phyloP scores from a whole-genome alignment of 2,329 filamentous ascomycete species.

The Fusarium continuum region DNA sequence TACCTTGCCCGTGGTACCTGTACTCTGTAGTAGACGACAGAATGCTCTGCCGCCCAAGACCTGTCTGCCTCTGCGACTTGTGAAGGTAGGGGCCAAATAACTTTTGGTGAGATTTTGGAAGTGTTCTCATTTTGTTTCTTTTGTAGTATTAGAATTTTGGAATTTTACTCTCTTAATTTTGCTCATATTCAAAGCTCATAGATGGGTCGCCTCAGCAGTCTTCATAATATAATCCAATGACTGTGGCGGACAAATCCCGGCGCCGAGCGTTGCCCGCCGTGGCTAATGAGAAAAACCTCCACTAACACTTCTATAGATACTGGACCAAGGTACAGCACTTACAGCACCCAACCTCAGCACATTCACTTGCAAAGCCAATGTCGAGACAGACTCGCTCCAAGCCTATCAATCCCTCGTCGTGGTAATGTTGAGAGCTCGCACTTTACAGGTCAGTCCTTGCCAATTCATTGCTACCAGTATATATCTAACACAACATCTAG shows the following conservation, averaged over 20 bases:
- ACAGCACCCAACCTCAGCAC: constrained; percentile 8
- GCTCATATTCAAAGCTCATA: neutral
- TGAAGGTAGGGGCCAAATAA: neutral
- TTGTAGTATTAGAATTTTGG: neutral
- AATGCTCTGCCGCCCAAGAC: neutral
- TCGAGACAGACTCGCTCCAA: constrained; percentile 27
- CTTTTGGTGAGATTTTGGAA: neutral
- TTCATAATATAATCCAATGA: neutral
- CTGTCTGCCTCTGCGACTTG: neutral
- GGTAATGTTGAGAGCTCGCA: constrained; percentile 56
- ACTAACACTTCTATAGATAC: constrained; percentile 23
- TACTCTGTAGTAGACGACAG: too few relatives aligned
- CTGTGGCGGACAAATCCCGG: constrained; percentile 41
- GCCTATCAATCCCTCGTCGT: constrained; percentile 33
- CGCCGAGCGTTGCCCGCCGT: constrained; percentile 21
- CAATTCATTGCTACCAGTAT: neutral
- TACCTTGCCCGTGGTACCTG: too few relatives aligned
- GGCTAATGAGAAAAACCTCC: constrained; percentile 35
- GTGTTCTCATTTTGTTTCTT: neutral
- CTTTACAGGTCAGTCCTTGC: constrained; percentile 50
- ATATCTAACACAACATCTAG: constrained; percentile 39
- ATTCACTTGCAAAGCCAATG: constrained; percentile 34
- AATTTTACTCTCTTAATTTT: neutral
- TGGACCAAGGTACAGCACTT: too few relatives aligned
- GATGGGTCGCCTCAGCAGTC: neutral